Evolutionary conservation across 805 yeast species (phyloP), one percentile per base, ranked within the genome.

Genomic region (Tetrapisispora arboricola): DNA sequence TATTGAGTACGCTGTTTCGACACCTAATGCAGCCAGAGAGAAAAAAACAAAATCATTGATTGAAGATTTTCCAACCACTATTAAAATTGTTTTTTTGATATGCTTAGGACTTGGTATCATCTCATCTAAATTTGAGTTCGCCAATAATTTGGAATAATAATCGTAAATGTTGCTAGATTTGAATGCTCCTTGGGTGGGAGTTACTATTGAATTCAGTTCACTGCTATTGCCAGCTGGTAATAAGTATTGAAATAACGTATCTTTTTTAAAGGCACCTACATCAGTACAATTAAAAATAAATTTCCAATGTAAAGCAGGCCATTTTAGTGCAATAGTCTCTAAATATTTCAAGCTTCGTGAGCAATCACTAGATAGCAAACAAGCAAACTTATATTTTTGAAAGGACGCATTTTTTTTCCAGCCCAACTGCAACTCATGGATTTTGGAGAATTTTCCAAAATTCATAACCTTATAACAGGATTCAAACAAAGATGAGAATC

Each of bases 311-410:
- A 87, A 53, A 16, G 83, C 71, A 2, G 96, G 96, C 95, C 95
- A 86, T 2, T 90, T 88, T 33, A 86, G 54, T 0, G 90, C 84
- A 15, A 86, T 57, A 2, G 81, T 76, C 52, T 84, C 92, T 9
- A 87, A 56, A 55, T 81, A 87, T 53, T 86, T 87, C 8, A 78
- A 69, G 36, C 87, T 84, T 28, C 95, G 64, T 16, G 74, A 67
- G 42, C 72, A 70, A 24, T 67, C 68, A 29, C 70, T 70, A 0
- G 90, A 70, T 1, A 87, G 60, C 26, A 84, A 64, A 1, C 88
- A 88, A 1, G 72, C 85, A 61, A 86, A 84, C 25, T 51, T 65
- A 45, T 57, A 67, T 1, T 48, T 43, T 9, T 45, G 32, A 12
- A 47, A 49, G n/a, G 24, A 43, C 5, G 40, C 30, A 6, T 41